Base-by-base conservation (phyloP, 805 yeast genomes). In the Lipomyces yamadae region DNA sequence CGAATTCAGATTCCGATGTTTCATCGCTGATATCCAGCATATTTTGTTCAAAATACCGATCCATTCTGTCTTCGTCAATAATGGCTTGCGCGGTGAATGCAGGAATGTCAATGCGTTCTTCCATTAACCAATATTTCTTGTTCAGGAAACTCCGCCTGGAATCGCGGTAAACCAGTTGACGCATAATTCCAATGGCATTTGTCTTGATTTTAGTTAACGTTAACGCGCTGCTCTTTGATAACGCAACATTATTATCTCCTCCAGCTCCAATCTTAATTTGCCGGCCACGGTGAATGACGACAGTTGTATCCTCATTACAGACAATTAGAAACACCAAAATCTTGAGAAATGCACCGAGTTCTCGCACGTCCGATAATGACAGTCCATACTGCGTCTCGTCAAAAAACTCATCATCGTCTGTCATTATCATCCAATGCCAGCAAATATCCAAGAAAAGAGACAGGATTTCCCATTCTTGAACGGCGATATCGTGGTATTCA, bases 161-260 rank as follows among this genome's bases (percentile, higher is more conserved):
- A 72, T 91, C 89, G 61, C 90, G 84, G 64, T 84, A 73, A 74
- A 89, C 87, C 0, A 91, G 75, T 74, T 89, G 93, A 62, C 88
- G 84, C 61, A 89, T 76, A 2, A 89, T 81, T 34, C 81, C 78
- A n/a, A 87, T 74, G 0, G 89, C 78, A 0, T 83, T 74, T 2
- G 73, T 74, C 61, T 78, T 76, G 42, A 80, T 64, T 6, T 65
- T 61, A 1, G 63, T 61, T 39, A 72, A 67, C 13, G 72, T 62
- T 24, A 65, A 48, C n/a, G 60, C 62, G 2, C 65, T 52, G 18
- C 61, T 63, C 6, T 60, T 39, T 15, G 62, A 52, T 5, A 60
- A 34, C 30, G 60, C 65, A 10, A 59, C 58, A 24, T 59, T 54
- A 48, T 64, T 63, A 53, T 56, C 64, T 13, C 56, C 52, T 18